These are phyloP conservation scores for Heterobasidion annosum DNA, from an alignment of 1,284 basidiomycete genomes.

Conservation along the genomic window DNA sequence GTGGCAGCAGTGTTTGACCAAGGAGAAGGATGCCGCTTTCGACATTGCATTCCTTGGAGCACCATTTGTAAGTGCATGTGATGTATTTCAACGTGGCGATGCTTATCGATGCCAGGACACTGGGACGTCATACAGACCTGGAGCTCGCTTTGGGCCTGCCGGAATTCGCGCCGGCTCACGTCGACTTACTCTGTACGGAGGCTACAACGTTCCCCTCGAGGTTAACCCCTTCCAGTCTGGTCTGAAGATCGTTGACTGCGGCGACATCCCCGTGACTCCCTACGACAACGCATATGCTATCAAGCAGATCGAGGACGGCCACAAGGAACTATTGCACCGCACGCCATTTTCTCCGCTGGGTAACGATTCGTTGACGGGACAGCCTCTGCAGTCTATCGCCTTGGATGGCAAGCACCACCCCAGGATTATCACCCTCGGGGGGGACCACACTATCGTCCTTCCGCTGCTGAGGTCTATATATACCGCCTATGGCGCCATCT, in stretches of 20 bases:
- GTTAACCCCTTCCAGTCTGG: slow-evolving; percentile 60
- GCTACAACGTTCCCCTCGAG: slow-evolving; percentile 65
- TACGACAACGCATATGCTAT: slow-evolving; percentile 67
- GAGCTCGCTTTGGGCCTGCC: slow-evolving; percentile 71
- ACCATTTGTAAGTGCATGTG: slow-evolving; percentile 49
- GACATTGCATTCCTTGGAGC: slow-evolving; percentile 77
- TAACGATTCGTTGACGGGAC: slow-evolving; percentile 48
- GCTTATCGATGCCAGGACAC: slow-evolving; percentile 40
- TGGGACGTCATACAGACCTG: slow-evolving; percentile 67
- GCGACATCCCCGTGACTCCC: slow-evolving; percentile 50
- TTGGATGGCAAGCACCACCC: slow-evolving; percentile 59
- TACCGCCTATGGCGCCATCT: slow-evolving; percentile 62
- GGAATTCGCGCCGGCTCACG: slow-evolving; percentile 72
- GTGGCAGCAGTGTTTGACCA: slow-evolving; percentile 64
- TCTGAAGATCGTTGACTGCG: slow-evolving; percentile 64
- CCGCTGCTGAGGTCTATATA: slow-evolving; percentile 58
- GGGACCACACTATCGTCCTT: slow-evolving; percentile 70
- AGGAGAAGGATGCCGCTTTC: slow-evolving; percentile 42
- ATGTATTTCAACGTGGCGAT: slow-evolving; percentile 1
- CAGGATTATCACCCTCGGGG: slow-evolving; percentile 64
- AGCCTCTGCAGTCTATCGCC: slow-evolving; percentile 43
- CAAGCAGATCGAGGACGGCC: slow-evolving; percentile 62
- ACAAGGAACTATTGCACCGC: slow-evolving; percentile 54
- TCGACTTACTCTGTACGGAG: slow-evolving; percentile 62
- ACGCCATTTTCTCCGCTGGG: slow-evolving; percentile 50